These are phyloP conservation scores for Nemania sp. DNA, from an alignment of 2,329 filamentous ascomycete genomes.

Conservation along the genomic window DNA sequence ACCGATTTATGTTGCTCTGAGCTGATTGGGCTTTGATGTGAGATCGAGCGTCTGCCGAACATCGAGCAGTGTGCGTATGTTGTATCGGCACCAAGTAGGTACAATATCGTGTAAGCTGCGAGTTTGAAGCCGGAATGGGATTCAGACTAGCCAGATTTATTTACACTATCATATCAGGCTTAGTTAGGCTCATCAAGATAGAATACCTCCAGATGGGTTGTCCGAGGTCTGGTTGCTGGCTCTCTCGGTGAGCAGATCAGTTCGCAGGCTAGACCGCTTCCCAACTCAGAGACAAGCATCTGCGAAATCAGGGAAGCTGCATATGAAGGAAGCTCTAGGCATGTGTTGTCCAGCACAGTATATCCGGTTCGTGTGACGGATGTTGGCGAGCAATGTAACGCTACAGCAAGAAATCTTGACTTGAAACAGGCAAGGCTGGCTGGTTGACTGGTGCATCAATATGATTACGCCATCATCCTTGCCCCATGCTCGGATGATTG, in stretches of 20 bases:
- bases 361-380: background rate
- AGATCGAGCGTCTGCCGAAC: background rate
- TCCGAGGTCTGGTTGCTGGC: background rate
- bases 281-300: constrained; percentile 11
- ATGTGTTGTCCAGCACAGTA: no score
- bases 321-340: constrained; percentile 1
- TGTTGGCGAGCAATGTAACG: background rate
- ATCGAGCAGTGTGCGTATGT: background rate
- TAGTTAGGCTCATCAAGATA: no score
- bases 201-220: background rate
- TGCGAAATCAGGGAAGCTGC: constrained; percentile 9
- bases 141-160: background rate
- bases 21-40: background rate
- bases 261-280: constrained; percentile 14
- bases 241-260: background rate
- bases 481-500: no score
- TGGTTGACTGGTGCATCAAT: background rate
- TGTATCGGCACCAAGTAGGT: no score
- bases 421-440: constrained; percentile 16
- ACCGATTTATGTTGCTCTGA: background rate
- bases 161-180: no score
- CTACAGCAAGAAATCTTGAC: background rate
- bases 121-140: constrained; percentile 8
- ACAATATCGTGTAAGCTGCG: constrained; percentile 1
- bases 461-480: background rate